These are phyloP conservation scores for Cryphonectria japonica DNA, from an alignment of 2,329 filamentous ascomycete genomes.

Conservation along the genomic window DNA sequence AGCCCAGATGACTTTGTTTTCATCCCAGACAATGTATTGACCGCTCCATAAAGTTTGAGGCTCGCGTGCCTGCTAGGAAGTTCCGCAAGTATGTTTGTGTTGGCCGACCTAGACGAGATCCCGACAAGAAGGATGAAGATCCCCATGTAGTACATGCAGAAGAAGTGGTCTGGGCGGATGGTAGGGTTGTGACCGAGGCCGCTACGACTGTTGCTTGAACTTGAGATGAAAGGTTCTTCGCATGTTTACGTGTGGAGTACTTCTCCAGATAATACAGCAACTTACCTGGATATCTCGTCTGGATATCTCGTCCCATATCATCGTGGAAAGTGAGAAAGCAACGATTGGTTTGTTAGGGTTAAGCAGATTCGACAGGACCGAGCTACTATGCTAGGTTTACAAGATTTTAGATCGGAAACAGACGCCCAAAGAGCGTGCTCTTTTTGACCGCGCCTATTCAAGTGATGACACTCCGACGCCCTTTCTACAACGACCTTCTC, in stretches of 20 bases:
- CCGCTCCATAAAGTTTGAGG: constrained; percentile 37
- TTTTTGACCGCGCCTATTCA: not conserved
- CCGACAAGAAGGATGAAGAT: constrained; percentile 25
- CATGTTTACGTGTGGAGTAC: not conserved
- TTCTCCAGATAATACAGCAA: not conserved
- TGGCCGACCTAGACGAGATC: constrained; percentile 24
- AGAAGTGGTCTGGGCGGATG: constrained; percentile 22
- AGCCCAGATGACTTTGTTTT: not conserved
- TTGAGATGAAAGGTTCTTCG: not conserved
- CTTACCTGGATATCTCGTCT: too few species aligned
- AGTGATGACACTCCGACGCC: not conserved
- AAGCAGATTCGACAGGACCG: not conserved
- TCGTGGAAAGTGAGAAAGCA: not conserved
- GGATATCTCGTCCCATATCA: not conserved
- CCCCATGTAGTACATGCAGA: constrained; percentile 26
- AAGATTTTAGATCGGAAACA: not conserved
- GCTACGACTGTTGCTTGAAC: constrained; percentile 12
- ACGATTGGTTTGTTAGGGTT: not conserved
- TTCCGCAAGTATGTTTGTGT: constrained; percentile 44
- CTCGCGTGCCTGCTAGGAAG: constrained; percentile 45
- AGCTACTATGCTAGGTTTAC: not conserved
- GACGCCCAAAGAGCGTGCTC: too few species aligned
- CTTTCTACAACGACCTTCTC: too few species aligned
- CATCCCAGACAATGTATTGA: constrained; percentile 18
- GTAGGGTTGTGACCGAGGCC: constrained; percentile 19